Base-by-base conservation (phyloP, 192 early-diverging fungal genomes). In the Umbelopsis vinacea region DNA sequence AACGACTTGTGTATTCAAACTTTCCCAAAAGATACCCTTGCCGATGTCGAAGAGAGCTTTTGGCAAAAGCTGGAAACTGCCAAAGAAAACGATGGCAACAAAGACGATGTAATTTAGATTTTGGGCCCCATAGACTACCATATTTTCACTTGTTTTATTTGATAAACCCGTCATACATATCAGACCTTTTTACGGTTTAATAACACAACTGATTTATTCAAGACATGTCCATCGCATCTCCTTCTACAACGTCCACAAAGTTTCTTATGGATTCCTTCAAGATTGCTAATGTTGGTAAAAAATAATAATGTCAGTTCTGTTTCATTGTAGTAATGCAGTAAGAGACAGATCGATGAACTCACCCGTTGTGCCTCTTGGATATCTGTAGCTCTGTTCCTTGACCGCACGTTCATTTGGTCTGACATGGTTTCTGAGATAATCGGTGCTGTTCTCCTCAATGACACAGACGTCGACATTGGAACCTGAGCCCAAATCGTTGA, bases 401-500 rank as follows among this genome's bases (percentile, higher is more conserved):
- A 73, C 72, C 14, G 80, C 93, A 66, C 96, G 90, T 85, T 95
- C 92, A 81, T 97, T 98, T 26, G 97, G 97, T 71, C 76, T 92
- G 63, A 78, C 81, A 74, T 95, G 95, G 82, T 94, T 93, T 26
- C 95, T 89, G 24, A 94, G 85, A 60, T 92, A 89, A 60, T 99
- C 96, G 33, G 90, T 89, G 47, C 86, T 89, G 73, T 84, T 92
- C 78, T 93, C 92, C 66, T 90, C 93, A 78, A 99, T 96, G 8
- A 99, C 92, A 68, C 87, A 90, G 1, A 97, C 88, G 82, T 99
- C 96, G 55, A 99, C 96, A 78, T 97, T 98, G 35, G 91, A 94
- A 67, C 97, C 97, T 52, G 97, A 99, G 73, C 97, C 97, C 40
- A 98, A 79, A 80, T 99, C 97, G 83, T 99, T 98, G 85, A 99